Percentiles rank a stretch among this genome's conserved stretches.
These are phyloP conservation scores for Candida smagusa DNA, from an alignment of 1,139 yeast genomes.

Conservation along the genomic window DNA sequence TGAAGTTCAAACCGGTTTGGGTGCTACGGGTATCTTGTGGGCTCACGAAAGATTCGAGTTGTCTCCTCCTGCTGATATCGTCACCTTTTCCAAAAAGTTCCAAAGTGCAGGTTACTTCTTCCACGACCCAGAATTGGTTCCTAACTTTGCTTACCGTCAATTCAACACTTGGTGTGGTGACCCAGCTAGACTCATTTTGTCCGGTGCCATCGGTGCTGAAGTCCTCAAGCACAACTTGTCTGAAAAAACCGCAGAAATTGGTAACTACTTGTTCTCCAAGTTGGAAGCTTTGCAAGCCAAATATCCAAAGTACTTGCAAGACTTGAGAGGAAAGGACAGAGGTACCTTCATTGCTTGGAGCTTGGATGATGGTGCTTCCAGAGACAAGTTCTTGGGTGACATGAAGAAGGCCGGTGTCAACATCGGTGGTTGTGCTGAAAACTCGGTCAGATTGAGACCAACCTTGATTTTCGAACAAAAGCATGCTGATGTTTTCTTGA, in stretches of 20 bases:
- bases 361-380: conserved; percentile 46
- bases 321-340: conserved; percentile 70
- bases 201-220: conserved; percentile 67
- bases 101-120: conserved; percentile 85
- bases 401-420: conserved; percentile 65
- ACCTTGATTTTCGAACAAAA: conserved; percentile 69
- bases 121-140: conserved; percentile 66
- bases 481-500: conserved; percentile 67
- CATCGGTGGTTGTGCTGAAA: conserved; percentile 79
- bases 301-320: conserved; percentile 48
- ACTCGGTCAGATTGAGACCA: conserved; percentile 74
- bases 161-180: conserved; percentile 93
- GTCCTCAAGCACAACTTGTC: conserved; percentile 58
- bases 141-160: conserved; percentile 74
- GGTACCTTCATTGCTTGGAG: conserved; percentile 85
- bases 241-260: conserved; percentile 54
- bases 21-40: conserved; percentile 83
- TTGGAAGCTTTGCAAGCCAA: conserved; percentile 49
- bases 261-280: conserved; percentile 56
- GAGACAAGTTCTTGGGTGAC: conserved; percentile 56
- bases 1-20: conserved; percentile 87
- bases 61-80: conserved; percentile 73
- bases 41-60: conserved; percentile 81
- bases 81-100: conserved; percentile 80
- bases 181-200: conserved; percentile 73